Conservation (phyloP, 2,329 filamentous ascomycete genomes). For the Nigrograna mackinnonii region DNA sequence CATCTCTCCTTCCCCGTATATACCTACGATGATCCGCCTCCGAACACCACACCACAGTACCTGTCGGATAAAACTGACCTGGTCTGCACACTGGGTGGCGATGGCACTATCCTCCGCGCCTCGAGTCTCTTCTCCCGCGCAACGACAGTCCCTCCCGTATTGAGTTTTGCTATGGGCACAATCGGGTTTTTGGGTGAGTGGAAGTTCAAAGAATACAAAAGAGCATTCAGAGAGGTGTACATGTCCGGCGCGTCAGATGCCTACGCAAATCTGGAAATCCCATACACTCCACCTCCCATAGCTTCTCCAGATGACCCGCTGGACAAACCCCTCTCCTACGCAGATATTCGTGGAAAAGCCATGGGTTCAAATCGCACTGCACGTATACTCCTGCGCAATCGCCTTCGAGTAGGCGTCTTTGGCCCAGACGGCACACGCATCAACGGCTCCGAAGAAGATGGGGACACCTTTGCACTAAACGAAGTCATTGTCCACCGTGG, state of each 20-base stretch:
- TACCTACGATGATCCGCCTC: slow-evolving; percentile 33
- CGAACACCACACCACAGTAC: slow-evolving; percentile 38
- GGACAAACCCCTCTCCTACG: slow-evolving; percentile 58
- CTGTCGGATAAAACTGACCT: slow-evolving; percentile 83
- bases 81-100: slow-evolving; percentile 87
- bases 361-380: slow-evolving; percentile 76
- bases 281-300: slow-evolving; percentile 67
- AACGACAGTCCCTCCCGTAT: slow-evolving; percentile 80
- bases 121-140: slow-evolving; percentile 85
- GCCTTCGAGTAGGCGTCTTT: slow-evolving; percentile 84
- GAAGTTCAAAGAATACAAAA: slow-evolving; percentile 92
- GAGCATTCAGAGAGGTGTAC: slow-evolving; percentile 89
- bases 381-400: slow-evolving; percentile 82
- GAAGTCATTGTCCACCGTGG: slow-evolving; percentile 94
- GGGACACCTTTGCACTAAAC: slow-evolving; percentile 77
- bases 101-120: slow-evolving; percentile 86
- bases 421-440: slow-evolving; percentile 64
- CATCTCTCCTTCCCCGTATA: slow-evolving; percentile 69
- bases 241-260: slow-evolving; percentile 70
- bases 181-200: slow-evolving; percentile 94
- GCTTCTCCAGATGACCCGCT: slow-evolving; percentile 18
- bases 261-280: slow-evolving; percentile 63
- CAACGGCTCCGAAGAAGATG: slow-evolving; percentile 29
- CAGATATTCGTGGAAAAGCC: slow-evolving; percentile 74
- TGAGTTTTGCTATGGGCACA: slow-evolving; percentile 97